Evolutionary conservation across 441 rosid species (phyloP).

Genomic region (Omphalea diandra): DNA sequence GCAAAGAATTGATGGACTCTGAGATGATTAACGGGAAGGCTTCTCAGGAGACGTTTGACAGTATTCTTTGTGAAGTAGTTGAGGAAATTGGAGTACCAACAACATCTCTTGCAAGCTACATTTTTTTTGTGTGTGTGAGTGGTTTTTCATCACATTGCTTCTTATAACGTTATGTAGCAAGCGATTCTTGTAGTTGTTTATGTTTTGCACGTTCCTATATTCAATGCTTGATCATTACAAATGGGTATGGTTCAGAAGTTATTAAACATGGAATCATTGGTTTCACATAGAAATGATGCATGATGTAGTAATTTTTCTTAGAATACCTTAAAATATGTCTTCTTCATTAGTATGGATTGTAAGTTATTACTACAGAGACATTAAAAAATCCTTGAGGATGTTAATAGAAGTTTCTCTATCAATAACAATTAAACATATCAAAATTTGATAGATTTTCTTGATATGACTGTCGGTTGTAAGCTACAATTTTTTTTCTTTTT

Average conservation of each 20-base stretch:
- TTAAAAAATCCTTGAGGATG: not conserved
- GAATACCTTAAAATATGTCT: too few relatives aligned
- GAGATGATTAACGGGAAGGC: conserved; percentile 47
- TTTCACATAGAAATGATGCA: not conserved
- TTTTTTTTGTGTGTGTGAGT: not conserved
- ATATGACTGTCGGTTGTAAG: not conserved
- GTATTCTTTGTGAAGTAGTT: conserved; percentile 71
- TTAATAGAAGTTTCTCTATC: not conserved
- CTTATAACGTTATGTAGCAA: not conserved
- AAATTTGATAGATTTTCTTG: not conserved
- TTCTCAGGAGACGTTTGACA: conserved; percentile 75
- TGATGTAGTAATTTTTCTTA: not conserved
- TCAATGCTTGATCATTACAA: not conserved
- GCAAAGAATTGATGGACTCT: conserved; percentile 26
- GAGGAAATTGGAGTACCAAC: conserved; percentile 92
- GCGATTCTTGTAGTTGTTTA: not conserved
- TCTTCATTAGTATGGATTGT: too few relatives aligned
- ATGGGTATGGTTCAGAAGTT: not conserved
- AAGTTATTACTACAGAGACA: too few relatives aligned
- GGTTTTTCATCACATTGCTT: not conserved
- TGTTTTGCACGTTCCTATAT: not conserved
- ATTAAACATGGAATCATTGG: not conserved
- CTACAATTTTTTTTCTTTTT: too few relatives aligned
- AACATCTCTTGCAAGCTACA: conserved; percentile 59
- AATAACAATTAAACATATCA: not conserved